Evolutionary conservation across 768 basidiomycete genomes (phyloP).

Genomic region (Boletus rubropictus): DNA sequence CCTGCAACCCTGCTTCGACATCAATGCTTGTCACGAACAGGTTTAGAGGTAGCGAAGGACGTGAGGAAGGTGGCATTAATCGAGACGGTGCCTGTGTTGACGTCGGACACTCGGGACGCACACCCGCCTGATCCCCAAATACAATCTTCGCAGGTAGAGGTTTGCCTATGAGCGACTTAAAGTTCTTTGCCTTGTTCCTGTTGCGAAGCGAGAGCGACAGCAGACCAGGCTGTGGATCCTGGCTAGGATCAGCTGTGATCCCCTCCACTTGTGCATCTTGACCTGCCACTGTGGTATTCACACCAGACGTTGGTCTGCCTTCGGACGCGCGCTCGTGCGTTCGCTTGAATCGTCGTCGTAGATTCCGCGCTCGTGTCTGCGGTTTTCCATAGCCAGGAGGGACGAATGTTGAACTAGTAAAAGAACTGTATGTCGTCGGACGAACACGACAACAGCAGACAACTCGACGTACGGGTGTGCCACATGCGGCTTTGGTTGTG

Average conservation of each 20-base stretch:
- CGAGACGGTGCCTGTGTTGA: slow-evolving; percentile 22
- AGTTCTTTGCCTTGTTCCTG: slow-evolving; percentile 72
- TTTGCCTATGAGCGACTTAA: slow-evolving; percentile 45
- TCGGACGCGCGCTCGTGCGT: slow-evolving; percentile 25
- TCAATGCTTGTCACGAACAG: slow-evolving; percentile 70
- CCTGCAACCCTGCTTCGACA: slow-evolving; percentile 45
- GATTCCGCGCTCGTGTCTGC: slow-evolving; percentile 51
- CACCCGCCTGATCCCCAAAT: slow-evolving; percentile 32
- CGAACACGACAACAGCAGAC: background rate
- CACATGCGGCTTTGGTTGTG: background rate
- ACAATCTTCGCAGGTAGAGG: slow-evolving; percentile 48
- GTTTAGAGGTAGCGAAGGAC: slow-evolving; percentile 49
- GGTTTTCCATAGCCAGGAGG: slow-evolving; percentile 60
- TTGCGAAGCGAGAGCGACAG: slow-evolving; percentile 52
- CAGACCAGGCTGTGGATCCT: slow-evolving; percentile 18
- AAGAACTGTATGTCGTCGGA: background rate
- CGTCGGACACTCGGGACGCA: background rate
- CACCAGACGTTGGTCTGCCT: slow-evolving; percentile 32
- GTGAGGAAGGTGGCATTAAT: slow-evolving; percentile 61
- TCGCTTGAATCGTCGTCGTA: slow-evolving; percentile 48
- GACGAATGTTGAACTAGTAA: slow-evolving; percentile 25
- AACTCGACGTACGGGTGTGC: slow-evolving; percentile 4
- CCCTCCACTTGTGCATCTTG: background rate
- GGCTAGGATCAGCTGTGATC: slow-evolving; percentile 12
- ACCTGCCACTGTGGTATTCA: slow-evolving; percentile 33